Percentiles rank a stretch among this genome's conserved stretches.
phyloP scores from a whole-genome alignment of 2,329 filamentous ascomycete genomes.

The Monilinia vaccinii-corymbosi region DNA sequence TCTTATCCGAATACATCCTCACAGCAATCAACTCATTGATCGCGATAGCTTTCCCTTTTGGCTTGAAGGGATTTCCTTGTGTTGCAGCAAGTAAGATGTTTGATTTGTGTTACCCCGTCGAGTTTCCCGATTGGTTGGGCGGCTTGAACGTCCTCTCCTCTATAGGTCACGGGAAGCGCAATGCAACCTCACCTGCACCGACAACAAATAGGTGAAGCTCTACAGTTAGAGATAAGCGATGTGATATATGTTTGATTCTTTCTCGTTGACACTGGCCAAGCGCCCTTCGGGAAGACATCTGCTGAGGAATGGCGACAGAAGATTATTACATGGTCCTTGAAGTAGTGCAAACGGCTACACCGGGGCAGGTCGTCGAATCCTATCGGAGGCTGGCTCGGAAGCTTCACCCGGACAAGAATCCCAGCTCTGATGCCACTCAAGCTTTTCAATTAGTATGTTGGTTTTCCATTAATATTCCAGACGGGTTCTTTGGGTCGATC shows the following conservation, averaged over 20 bases:
- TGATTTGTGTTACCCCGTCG: no score
- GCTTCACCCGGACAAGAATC: conserved; percentile 32
- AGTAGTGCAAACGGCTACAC: conserved; percentile 25
- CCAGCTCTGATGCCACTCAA: conserved; percentile 26
- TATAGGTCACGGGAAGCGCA: background rate
- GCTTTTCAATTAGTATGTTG: conserved; percentile 30
- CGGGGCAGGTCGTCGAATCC: conserved; percentile 25
- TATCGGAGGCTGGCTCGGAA: conserved; percentile 31
- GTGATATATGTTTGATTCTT: background rate
- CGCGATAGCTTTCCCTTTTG: no score
- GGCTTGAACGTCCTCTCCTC: no score
- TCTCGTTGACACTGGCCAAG: background rate
- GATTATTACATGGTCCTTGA: conserved; percentile 31
- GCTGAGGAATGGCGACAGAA: conserved; percentile 27
- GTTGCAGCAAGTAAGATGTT: no score
- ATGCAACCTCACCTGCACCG: background rate
- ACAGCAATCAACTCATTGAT: no score
- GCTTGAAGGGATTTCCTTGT: no score
- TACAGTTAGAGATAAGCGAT: background rate
- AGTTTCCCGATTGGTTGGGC: no score
- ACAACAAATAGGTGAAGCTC: background rate
- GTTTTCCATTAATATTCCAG: background rate
- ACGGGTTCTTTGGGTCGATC: background rate
- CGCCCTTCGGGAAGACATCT: background rate
- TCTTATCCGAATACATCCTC: no score